Base-by-base conservation (phyloP, 805 yeast species). In the Barnettozyma siamensis region DNA sequence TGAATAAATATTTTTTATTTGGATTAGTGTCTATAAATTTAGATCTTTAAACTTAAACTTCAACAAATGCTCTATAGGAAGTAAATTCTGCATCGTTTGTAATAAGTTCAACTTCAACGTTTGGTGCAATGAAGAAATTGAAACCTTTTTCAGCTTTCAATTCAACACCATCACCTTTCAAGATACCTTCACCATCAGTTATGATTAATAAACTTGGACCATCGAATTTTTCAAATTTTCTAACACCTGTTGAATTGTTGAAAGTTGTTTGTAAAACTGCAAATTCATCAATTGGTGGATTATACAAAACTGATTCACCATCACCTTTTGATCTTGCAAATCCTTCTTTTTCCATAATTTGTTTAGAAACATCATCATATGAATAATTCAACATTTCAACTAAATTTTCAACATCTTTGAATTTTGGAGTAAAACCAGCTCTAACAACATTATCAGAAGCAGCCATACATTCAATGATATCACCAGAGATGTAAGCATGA, bases 361-460 rank as follows among this genome's bases (percentile, higher is more conserved):
- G 99, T 60, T 88, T 88, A 52, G 80, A 88, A 38, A 91, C 96
- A 19, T 94, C 80, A 41, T 85, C 94, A 55, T 84, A 84, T 21
- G 85, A 73, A 62, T 91, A 93, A 3, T 96, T 89, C 62, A 93
- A 77, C 93, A 87, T 87, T 40, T 75, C 78, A 33, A 93, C 97
- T 59, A 93, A 76, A 56, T 84, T 88, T 44, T 80, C 66, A 46
- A 93, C 98, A 64, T 93, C 99, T 67, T 91, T 93, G 71, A 91
- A 93, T 65, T 93, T 93, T 47, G 99, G 99, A n/a, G 99, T 93
- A 72, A 93, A 93, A 12, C 99, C 99, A 4, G 97, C 95, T 64
- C 99, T 79, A 37, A 93, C 97, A 43, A 93, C 99, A 57, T 93
- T 93, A 64, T 93, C 99, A 31, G 94, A 83, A 8, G 99, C 97